Evolutionary conservation across 345 rosid genomes (phyloP).

Genomic region (Barbarea vulgaris): DNA sequence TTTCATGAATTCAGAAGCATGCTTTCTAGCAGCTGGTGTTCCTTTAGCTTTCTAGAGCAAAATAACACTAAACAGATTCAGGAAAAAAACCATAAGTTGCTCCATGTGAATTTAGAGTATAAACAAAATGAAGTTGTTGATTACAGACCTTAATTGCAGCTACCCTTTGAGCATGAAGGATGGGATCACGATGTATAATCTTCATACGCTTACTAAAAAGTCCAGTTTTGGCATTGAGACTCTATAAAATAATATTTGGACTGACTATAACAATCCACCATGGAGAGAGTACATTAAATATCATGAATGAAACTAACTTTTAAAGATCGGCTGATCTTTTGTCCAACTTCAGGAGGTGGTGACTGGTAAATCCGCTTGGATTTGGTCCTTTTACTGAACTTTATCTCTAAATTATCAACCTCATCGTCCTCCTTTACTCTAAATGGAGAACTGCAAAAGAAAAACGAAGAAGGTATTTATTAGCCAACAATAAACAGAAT

Average conservation of each 20-base stretch:
- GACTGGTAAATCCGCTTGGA: constrained; percentile 76
- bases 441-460: constrained; percentile 61
- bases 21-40: constrained; percentile 83
- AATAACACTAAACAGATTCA: constrained; percentile 10
- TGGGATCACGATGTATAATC: constrained; percentile 82
- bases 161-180: constrained; percentile 81
- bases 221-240: constrained; percentile 96
- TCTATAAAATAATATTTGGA: constrained; percentile 56
- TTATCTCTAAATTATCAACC: constrained; percentile 74
- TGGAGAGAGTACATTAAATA: constrained; percentile 13
- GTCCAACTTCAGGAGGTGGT: constrained; percentile 77
- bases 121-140: background rate
- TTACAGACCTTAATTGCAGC: constrained; percentile 86
- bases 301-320: constrained; percentile 59
- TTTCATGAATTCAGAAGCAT: constrained; percentile 71
- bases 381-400: constrained; percentile 57
- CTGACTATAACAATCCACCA: background rate
- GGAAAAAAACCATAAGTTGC: background rate
- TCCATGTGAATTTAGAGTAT: background rate
- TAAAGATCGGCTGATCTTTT: constrained; percentile 74
- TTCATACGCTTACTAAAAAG: constrained; percentile 88
- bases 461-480: background rate
- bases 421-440: constrained; percentile 80
- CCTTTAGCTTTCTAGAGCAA: constrained; percentile 80
- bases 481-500: background rate